Base-by-base conservation (phyloP, 306 rosid genomes). In the Hippophae tibetana region DNA sequence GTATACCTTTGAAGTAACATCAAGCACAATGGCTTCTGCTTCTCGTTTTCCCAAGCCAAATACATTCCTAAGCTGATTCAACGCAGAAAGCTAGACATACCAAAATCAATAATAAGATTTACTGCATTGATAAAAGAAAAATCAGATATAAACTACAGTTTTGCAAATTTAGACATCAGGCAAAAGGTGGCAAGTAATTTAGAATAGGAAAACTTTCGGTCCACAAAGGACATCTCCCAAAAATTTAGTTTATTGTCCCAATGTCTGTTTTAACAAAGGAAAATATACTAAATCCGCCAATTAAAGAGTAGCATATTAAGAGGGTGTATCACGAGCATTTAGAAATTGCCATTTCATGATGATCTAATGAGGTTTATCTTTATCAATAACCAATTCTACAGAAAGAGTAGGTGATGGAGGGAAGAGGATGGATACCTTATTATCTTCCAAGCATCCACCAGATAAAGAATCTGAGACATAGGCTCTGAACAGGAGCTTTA, bases 1-100 rank as follows among this genome's bases (percentile, higher is more conserved):
- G 67, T 92, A 92, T 40, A 58, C 86, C 82, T 88, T 88, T 6
- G 85, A 78, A 23, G 95, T 86, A 63, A 82, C 74, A 61, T 88
- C 99, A 43, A 82, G 82, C 47, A 76, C 73, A 69, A 92, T 75
- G 65, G 82, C 68, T 71, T 88, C 97, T 67, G 97, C 81, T 78
- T 92, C 97, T 52, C 95, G 93, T 62, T 83, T 92, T 53, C 96
- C 96, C 58, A 92, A 68, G 52, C 97, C 97, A 82, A 92, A 88
- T 80, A 88, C 86, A 77, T 92, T 92, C 68, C 84, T 81, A 58
- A 92, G 68, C 72, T 92, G 96, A 77, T 79, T 86, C 69, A 92
- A 64, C 2, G 82, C 84, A 40, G 86, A 72, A 68, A 82, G 77
- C 96, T 88, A 80, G 70, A 75, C 25, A 64, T 64, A 47, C 12